Evolutionary conservation across 805 yeast species (phyloP).

Genomic region (Ogataea thermomethanolica): DNA sequence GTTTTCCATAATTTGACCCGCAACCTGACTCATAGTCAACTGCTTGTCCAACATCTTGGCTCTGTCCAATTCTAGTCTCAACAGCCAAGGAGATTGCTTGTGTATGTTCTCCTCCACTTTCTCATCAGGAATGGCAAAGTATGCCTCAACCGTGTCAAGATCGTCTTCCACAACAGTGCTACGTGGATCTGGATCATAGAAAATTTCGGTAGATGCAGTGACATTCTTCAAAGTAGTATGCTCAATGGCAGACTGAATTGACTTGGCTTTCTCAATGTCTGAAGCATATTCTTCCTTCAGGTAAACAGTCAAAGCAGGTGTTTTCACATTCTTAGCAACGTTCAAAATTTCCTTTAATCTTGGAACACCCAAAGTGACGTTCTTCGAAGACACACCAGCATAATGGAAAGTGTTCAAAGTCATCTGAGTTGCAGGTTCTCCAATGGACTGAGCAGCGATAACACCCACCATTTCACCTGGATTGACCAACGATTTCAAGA

Average conservation of each 20-base stretch:
- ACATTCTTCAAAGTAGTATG: conserved; percentile 94
- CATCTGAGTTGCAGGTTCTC: conserved; percentile 99
- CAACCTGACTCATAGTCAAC: conserved; percentile 96
- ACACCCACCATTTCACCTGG: conserved; percentile 99
- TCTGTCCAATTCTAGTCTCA: conserved; percentile 95
- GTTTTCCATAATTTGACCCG: conserved; percentile 87
- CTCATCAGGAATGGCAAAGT: conserved; percentile 96
- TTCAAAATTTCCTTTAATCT: conserved; percentile 96
- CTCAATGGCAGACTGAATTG: conserved; percentile 93
- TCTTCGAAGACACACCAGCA: conserved; percentile 96
- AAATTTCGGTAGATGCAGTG: conserved; percentile 95
- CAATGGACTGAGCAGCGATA: conserved; percentile 95
- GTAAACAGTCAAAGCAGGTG: conserved; percentile 99
- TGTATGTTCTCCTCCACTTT: conserved; percentile 91
- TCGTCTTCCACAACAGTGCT: conserved; percentile 96
- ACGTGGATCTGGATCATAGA: conserved; percentile 97
- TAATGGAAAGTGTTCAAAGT: conserved; percentile 96
- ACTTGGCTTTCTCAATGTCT: conserved; percentile 92
- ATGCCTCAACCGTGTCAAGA: conserved; percentile 94
- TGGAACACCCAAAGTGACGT: conserved; percentile 95
- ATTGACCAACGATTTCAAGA: conserved; percentile 84
- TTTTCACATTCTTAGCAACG: conserved; percentile 96
- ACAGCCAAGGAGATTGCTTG: conserved; percentile 96
- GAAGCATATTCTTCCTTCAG: conserved; percentile 73
- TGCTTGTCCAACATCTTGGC: conserved; percentile 98